Conservation (phyloP, 805 yeast genomes). For the Ogataea degrootiae region DNA sequence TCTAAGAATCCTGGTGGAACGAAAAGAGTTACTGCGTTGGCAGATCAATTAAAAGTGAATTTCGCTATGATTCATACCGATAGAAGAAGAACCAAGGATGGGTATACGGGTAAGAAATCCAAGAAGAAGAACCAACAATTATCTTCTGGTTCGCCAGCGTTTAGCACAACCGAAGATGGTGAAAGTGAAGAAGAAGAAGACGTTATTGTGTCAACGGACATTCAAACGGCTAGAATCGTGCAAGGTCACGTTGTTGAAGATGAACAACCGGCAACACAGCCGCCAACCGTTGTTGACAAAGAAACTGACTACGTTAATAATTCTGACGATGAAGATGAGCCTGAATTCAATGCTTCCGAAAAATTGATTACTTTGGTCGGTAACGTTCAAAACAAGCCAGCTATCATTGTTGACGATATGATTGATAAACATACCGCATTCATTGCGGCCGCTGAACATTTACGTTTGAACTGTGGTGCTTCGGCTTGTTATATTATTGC, state of each 20-base stretch:
- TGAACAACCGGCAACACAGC: constrained; percentile 25
- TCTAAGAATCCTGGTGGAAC: constrained; percentile 99
- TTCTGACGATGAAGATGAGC: constrained; percentile 88
- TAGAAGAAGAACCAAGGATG: constrained; percentile 82
- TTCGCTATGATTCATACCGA: constrained; percentile 99
- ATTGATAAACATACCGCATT: constrained; percentile 92
- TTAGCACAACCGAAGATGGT: constrained; percentile 36
- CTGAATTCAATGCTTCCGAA: constrained; percentile 56
- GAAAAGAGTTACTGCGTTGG: constrained; percentile 93
- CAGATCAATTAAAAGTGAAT: constrained; percentile 93
- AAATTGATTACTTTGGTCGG: constrained; percentile 95
- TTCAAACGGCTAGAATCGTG: constrained; percentile 94
- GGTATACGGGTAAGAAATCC: constrained; percentile 40
- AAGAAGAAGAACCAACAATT: constrained; percentile 42
- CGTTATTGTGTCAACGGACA: constrained; percentile 67
- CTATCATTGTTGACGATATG: constrained; percentile 94
- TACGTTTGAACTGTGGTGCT: constrained; percentile 95
- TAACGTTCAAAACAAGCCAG: constrained; percentile 86
- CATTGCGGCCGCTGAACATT: constrained; percentile 97
- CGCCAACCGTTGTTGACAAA: constrained; percentile 43
- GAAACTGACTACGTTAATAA: constrained; percentile 43
- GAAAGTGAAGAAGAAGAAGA: constrained; percentile 60
- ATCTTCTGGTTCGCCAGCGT: constrained; percentile 16
- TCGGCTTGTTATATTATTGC: constrained; percentile 84
- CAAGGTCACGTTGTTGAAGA: constrained; percentile 97